Conservation (phyloP, 1,284 basidiomycete genomes). For the Marasmius oreades region DNA sequence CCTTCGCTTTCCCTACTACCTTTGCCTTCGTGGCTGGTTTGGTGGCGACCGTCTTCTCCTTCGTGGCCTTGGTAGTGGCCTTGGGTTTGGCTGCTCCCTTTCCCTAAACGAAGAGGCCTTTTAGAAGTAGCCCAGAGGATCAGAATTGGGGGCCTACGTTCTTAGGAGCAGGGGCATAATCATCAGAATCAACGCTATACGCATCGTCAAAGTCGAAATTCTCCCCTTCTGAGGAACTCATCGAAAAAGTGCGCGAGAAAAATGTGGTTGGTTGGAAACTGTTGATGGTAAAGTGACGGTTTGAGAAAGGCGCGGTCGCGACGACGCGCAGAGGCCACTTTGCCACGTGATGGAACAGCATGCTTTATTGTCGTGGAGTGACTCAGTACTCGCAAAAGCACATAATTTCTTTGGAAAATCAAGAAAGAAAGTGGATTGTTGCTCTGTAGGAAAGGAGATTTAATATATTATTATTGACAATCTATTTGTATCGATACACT, state of each 20-base stretch:
- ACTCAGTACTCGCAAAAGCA: too few relatives aligned
- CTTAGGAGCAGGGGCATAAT: constrained; percentile 58
- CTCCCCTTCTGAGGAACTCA: constrained; percentile 65
- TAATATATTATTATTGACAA: too few relatives aligned
- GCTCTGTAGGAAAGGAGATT: too few relatives aligned
- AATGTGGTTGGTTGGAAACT: constrained; percentile 14
- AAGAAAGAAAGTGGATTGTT: too few relatives aligned
- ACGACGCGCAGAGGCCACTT: neutral
- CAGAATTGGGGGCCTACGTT: constrained; percentile 39
- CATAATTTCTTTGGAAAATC: too few relatives aligned
- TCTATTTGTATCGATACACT: too few relatives aligned
- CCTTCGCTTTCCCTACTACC: constrained; percentile 35
- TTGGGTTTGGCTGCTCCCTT: constrained; percentile 30
- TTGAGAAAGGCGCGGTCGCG: neutral
- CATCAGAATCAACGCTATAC: constrained; percentile 64
- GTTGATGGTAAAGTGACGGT: constrained; percentile 2
- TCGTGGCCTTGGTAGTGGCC: constrained; percentile 20
- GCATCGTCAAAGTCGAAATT: constrained; percentile 58
- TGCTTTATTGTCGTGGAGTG: too few relatives aligned
- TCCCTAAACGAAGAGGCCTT: constrained; percentile 18
- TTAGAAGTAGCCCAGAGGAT: constrained; percentile 14
- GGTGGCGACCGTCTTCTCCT: constrained; percentile 31
- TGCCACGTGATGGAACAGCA: neutral
- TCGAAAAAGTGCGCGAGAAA: constrained; percentile 23
- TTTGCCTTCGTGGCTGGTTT: constrained; percentile 30